Evolutionary conservation across 2,329 filamentous ascomycete genomes (phyloP).

Genomic region (Neocatenulostroma microsporum): DNA sequence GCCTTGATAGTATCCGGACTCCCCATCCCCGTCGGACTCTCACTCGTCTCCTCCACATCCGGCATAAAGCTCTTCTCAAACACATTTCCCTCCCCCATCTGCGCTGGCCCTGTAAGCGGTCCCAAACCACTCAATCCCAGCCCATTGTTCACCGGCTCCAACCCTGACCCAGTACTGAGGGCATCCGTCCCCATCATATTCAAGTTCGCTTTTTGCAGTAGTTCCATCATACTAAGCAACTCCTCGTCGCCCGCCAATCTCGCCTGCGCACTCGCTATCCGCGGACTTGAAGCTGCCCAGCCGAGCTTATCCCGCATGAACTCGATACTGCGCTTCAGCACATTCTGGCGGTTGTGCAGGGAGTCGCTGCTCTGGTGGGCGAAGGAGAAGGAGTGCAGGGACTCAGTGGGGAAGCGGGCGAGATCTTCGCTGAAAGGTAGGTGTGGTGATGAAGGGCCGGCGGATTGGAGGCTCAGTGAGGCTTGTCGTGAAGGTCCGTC

Average conservation of each 20-base stretch:
- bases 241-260: conserved; percentile 75
- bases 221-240: conserved; percentile 81
- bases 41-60: conserved; percentile 17
- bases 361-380: conserved; percentile 90
- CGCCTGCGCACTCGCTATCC: conserved; percentile 74
- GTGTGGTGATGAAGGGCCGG: conserved; percentile 62
- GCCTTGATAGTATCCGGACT: conserved; percentile 9
- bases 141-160: conserved; percentile 15
- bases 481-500: conserved; percentile 46
- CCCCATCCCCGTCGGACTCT: conserved; percentile 36
- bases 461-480: conserved; percentile 33
- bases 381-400: conserved; percentile 96
- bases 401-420: conserved; percentile 86
- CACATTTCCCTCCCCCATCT: conserved; percentile 64
- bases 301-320: conserved; percentile 92
- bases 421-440: conserved; percentile 76
- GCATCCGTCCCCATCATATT: conserved; percentile 52
- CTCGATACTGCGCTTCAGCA: conserved; percentile 86
- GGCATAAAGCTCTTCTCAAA: conserved; percentile 72
- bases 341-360: conserved; percentile 83
- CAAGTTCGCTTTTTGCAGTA: conserved; percentile 73
- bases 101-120: conserved; percentile 73
- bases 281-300: conserved; percentile 67
- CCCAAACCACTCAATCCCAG: conserved; percentile 36
- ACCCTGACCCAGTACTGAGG: too few species aligned